These are phyloP conservation scores for Yamadazyma jaroonii DNA, from an alignment of 1,139 yeast genomes.

Conservation along the genomic window DNA sequence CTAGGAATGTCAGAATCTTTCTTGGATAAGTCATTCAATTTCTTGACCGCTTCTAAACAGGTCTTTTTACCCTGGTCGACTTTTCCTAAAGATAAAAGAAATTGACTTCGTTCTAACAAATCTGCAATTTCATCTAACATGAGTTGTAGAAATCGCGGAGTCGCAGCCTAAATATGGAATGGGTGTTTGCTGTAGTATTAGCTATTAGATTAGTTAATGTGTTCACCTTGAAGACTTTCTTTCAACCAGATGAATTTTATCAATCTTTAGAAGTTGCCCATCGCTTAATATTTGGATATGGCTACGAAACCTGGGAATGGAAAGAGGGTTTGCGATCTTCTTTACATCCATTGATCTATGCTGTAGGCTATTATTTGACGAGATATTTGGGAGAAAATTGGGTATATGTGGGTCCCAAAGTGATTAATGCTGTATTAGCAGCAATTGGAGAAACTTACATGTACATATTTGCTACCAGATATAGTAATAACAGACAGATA, in stretches of 20 bases:
- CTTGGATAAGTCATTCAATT: constrained; percentile 20
- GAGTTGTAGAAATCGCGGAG: not conserved
- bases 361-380: constrained; percentile 28
- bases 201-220: constrained; percentile 57
- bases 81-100: constrained; percentile 10
- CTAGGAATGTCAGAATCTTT: not conserved
- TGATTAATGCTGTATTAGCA: constrained; percentile 68
- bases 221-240: constrained; percentile 63
- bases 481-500: constrained; percentile 33
- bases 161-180: not conserved
- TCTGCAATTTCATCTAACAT: not conserved
- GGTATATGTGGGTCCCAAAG: constrained; percentile 50
- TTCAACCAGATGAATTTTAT: constrained; percentile 96
- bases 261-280: constrained; percentile 95
- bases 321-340: constrained; percentile 67
- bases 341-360: constrained; percentile 74
- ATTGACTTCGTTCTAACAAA: constrained; percentile 7
- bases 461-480: constrained; percentile 43
- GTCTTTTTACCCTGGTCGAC: constrained; percentile 16
- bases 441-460: constrained; percentile 67
- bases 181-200: constrained; percentile 11
- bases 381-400: too few relatives aligned
- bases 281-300: constrained; percentile 67
- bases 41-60: constrained; percentile 24
- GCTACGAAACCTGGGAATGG: constrained; percentile 97